Conservation (phyloP, 2,329 filamentous ascomycete species). For the Calonectria leucothoes region DNA sequence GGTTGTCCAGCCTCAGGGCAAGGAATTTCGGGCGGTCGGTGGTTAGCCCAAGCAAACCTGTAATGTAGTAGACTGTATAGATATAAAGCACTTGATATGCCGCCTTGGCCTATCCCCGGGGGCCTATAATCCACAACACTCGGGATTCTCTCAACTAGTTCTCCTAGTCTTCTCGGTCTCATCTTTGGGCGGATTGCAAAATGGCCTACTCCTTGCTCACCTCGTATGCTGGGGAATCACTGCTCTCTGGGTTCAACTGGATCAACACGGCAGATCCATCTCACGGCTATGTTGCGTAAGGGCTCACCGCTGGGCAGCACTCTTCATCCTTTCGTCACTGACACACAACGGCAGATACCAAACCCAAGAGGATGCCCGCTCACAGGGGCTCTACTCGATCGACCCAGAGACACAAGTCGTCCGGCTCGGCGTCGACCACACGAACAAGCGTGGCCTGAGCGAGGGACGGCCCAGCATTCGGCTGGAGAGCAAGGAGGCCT, state of each 20-base stretch:
- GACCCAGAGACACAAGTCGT: slow-evolving; percentile 55
- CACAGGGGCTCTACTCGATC: slow-evolving; percentile 55
- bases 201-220: slow-evolving; percentile 57
- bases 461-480: slow-evolving; percentile 71
- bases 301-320: slow-evolving; percentile 42
- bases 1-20: slow-evolving; percentile 29
- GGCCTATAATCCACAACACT: not conserved
- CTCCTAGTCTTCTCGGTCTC: slow-evolving; percentile 11
- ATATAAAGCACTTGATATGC: slow-evolving; percentile 33
- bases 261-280: slow-evolving; percentile 69
- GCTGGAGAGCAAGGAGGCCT: slow-evolving; percentile 72
- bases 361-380: slow-evolving; percentile 52
- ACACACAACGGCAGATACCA: slow-evolving; percentile 53
- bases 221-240: slow-evolving; percentile 56
- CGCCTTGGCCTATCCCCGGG: not conserved
- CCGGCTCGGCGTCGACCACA: slow-evolving; percentile 58
- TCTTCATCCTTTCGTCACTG: not conserved
- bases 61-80: slow-evolving; percentile 4
- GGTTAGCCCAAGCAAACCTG: slow-evolving; percentile 10
- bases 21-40: slow-evolving; percentile 17
- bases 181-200: slow-evolving; percentile 21
- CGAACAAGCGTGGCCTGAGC: slow-evolving; percentile 49
- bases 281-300: slow-evolving; percentile 75
- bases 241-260: slow-evolving; percentile 63
- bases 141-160: slow-evolving; percentile 12